These are phyloP conservation scores for Ophioceras dolichostomum DNA, from an alignment of 2,329 filamentous ascomycete species.

Conservation along the genomic window DNA sequence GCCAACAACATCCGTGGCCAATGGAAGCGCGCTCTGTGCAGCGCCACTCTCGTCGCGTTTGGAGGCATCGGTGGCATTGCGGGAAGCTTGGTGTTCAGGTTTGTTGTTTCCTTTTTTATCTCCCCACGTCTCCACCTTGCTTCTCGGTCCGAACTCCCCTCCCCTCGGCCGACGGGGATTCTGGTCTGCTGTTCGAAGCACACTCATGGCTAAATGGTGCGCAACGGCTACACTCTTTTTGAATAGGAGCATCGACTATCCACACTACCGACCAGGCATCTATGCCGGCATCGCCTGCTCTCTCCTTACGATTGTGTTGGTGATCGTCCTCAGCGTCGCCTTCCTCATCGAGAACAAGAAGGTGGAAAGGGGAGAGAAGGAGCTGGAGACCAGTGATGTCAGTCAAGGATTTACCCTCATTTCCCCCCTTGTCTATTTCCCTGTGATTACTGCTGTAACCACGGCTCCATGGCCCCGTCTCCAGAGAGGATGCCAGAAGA, in stretches of 20 bases:
- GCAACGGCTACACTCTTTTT: too few species aligned
- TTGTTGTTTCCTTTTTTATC: not conserved
- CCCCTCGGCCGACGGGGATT: too few species aligned
- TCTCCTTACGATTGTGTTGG: conserved; percentile 31
- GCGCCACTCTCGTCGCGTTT: conserved; percentile 62
- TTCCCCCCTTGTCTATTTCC: conserved; percentile 1
- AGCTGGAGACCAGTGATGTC: conserved; percentile 37
- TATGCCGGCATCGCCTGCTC: conserved; percentile 41
- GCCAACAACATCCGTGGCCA: conserved; percentile 81
- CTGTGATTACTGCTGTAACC: conserved; percentile 2
- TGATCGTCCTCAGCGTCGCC: conserved; percentile 24
- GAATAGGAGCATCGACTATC: conserved; percentile 25
- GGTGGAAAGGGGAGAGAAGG: conserved; percentile 39
- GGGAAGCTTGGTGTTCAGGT: conserved; percentile 59
- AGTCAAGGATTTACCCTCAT: too few species aligned
- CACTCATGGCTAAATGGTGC: too few species aligned
- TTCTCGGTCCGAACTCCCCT: too few species aligned
- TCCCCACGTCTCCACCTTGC: too few species aligned
- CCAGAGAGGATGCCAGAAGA: not conserved
- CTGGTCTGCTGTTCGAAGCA: too few species aligned
- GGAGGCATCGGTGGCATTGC: conserved; percentile 71
- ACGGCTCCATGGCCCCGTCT: not conserved
- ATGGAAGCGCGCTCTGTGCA: conserved; percentile 77
- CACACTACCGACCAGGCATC: conserved; percentile 40
- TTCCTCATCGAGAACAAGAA: conserved; percentile 32